Evolutionary conservation across 1,139 yeast genomes (phyloP).

Genomic region (Pneumocystis carinii): DNA sequence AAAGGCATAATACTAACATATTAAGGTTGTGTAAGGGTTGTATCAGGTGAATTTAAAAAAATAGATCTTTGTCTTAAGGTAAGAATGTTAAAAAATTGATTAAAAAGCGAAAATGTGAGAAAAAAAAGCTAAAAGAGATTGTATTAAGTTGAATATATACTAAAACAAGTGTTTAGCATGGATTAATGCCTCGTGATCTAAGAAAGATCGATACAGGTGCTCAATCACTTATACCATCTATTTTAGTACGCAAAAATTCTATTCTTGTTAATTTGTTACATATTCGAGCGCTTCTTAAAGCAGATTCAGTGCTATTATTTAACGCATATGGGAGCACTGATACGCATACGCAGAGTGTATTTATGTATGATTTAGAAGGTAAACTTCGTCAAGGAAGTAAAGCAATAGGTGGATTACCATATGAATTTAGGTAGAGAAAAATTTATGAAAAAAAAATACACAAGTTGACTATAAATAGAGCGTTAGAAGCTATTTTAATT

Average conservation of each 20-base stretch:
- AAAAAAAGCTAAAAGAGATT: no score
- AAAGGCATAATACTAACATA: slow-evolving; percentile 34
- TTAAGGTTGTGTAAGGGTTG: slow-evolving; percentile 55
- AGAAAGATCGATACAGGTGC: slow-evolving; percentile 79
- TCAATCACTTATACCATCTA: slow-evolving; percentile 78
- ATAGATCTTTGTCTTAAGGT: slow-evolving; percentile 51
- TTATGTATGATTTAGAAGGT: slow-evolving; percentile 75
- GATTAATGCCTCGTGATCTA: slow-evolving; percentile 65
- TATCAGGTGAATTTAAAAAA: slow-evolving; percentile 64
- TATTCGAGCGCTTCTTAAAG: slow-evolving; percentile 71
- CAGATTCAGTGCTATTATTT: slow-evolving; percentile 67
- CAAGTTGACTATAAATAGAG: slow-evolving; percentile 22
- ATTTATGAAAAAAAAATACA: not conserved
- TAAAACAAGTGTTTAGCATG: slow-evolving; percentile 28
- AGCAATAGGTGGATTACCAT: slow-evolving; percentile 31
- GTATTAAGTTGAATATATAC: not conserved
- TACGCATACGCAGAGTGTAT: slow-evolving; percentile 51
- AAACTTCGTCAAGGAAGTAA: slow-evolving; percentile 39
- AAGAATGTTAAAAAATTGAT: not conserved
- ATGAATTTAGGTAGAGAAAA: slow-evolving; percentile 46
- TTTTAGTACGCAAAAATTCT: slow-evolving; percentile 62
- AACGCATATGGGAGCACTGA: slow-evolving; percentile 53
- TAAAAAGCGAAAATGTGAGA: not conserved
- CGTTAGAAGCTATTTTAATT: slow-evolving; percentile 73
- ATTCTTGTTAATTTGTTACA: slow-evolving; percentile 69